phyloP scores from a whole-genome alignment of 2,329 filamentous ascomycete species.

The Microcyclosporella mali region DNA sequence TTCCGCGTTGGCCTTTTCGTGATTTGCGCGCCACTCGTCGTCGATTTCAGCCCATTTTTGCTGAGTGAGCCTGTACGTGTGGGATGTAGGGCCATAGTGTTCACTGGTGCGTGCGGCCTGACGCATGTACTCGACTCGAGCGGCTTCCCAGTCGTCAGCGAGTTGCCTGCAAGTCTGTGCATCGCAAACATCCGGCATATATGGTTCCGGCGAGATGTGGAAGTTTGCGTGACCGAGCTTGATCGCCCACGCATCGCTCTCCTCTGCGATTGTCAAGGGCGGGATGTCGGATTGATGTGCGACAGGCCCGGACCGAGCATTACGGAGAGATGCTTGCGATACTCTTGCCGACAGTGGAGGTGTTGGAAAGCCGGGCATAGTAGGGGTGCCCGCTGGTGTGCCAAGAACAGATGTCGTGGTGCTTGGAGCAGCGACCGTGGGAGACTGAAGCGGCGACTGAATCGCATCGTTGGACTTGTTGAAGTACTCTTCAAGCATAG shows the following conservation, averaged over 20 bases:
- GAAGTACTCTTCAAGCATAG: constrained; percentile 60
- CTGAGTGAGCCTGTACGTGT: constrained; percentile 77
- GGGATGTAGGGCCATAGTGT: constrained; percentile 84
- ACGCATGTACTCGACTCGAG: constrained; percentile 79
- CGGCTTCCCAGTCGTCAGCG: constrained; percentile 73
- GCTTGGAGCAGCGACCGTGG: constrained; percentile 60
- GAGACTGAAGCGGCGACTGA: constrained; percentile 80
- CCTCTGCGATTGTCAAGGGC: constrained; percentile 50
- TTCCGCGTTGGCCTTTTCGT: constrained; percentile 53
- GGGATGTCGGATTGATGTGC: constrained; percentile 57
- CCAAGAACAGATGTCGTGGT: constrained; percentile 39
- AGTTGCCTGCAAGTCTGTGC: constrained; percentile 56
- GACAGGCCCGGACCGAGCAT: constrained; percentile 41
- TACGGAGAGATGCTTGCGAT: constrained; percentile 68
- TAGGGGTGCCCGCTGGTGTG: constrained; percentile 45
- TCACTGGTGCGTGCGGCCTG: constrained; percentile 82
- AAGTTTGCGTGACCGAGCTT: constrained; percentile 90
- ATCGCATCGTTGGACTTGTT: constrained; percentile 50
- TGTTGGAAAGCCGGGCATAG: constrained; percentile 50
- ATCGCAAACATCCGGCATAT: constrained; percentile 59
- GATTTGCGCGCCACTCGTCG: constrained; percentile 62
- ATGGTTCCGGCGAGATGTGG: constrained; percentile 76
- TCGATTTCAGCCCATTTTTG: constrained; percentile 84
- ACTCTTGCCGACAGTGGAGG: constrained; percentile 72
- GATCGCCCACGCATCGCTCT: constrained; percentile 66